Conservation (phyloP, 768 basidiomycete genomes). For the Phlebiopsis flavidoalba region DNA sequence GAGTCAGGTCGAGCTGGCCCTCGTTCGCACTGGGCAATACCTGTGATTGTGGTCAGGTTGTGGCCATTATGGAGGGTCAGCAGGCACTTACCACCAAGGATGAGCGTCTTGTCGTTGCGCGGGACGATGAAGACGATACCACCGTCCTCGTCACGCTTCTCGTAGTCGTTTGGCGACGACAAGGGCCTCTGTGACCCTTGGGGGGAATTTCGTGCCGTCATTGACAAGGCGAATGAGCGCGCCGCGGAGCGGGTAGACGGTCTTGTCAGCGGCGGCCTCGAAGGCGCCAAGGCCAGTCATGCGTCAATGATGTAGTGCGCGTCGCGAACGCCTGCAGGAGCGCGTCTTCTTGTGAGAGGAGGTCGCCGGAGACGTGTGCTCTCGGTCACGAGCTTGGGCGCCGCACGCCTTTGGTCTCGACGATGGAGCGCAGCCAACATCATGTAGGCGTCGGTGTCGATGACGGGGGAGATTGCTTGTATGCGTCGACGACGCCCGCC, state of each 20-base stretch:
- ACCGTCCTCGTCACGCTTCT: constrained; percentile 21
- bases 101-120: constrained; percentile 30
- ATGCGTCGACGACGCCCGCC: constrained; percentile 30
- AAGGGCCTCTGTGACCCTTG: constrained; percentile 27
- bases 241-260: constrained; percentile 33
- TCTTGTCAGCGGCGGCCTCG: constrained; percentile 28
- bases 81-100: constrained; percentile 20
- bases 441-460: constrained; percentile 34
- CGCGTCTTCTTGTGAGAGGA: constrained; percentile 21
- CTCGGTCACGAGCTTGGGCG: constrained; percentile 25
- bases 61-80: too few relatives aligned
- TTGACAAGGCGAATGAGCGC: constrained; percentile 27
- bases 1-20: constrained; percentile 16
- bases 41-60: neutral
- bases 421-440: constrained; percentile 26
- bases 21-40: constrained; percentile 17
- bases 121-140: constrained; percentile 26
- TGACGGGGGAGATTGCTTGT: constrained; percentile 29
- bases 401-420: constrained; percentile 25
- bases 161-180: constrained; percentile 30
- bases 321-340: constrained; percentile 23
- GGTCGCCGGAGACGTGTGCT: constrained; percentile 27
- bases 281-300: constrained; percentile 28
- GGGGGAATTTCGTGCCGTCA: constrained; percentile 31
- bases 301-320: constrained; percentile 32